Base-by-base conservation (phyloP, 345 rosid genomes). In the Acer yangbiense region DNA sequence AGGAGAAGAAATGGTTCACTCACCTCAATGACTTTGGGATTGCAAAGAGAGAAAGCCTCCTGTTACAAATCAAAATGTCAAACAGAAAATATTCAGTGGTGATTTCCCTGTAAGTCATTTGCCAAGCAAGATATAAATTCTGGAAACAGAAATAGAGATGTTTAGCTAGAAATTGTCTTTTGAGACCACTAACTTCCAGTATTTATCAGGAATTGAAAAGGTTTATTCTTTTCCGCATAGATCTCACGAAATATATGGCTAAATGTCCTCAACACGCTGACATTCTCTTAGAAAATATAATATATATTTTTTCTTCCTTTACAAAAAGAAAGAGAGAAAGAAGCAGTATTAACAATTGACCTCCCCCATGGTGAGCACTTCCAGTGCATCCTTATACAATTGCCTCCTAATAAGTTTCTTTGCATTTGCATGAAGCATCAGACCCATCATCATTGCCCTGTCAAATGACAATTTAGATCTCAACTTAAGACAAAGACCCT, bases 321-420 rank as follows among this genome's bases (percentile, higher is more conserved):
- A 17, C 44, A 29, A 21, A 46, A 23, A 14, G 65, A 55, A 64
- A 63, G 43, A 70, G 21, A 64, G 35, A 66, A 7, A 32, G 48
- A 29, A 39, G 14, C 14, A 11, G 17, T 23, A 44, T 17, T 32
- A 20, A 79, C 35, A 84, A 79, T 90, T 71, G 20, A 93, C 99
- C 96, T 95, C 97, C 44, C 94, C 97, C 98, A 91, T 96, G 54
- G 86, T 83, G 64, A 96, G 98, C 74, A 92, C 95, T 87, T 96
- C 97, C 48, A 93, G 21, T 32, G 98, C 99, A 84, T 96, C 98
- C 68, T 84, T 77, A 77, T 83, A 92, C 92, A 83, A 84, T 58
- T 86, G 84, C 77, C 60, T 89, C 78, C 65, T 85, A 9, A 96
- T 87, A 54, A 93, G 79, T 44, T 83, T 86, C 82, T 95, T 95